phyloP scores from a whole-genome alignment of 768 basidiomycete genomes.

The Tremella mesenterica region DNA sequence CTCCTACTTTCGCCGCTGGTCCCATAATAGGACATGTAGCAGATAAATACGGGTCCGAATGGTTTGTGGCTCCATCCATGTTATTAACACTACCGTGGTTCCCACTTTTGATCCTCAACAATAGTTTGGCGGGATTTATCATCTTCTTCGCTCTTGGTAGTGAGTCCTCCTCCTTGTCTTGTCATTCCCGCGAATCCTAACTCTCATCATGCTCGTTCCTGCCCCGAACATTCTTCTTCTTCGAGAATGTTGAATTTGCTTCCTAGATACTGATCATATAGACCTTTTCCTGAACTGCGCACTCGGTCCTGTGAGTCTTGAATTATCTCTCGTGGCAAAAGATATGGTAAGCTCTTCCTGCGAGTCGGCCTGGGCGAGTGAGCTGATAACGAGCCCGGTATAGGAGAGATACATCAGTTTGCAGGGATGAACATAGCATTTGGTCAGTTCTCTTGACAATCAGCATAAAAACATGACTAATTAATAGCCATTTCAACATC shows the following conservation, averaged over 20 bases:
- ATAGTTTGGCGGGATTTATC: conserved; percentile 22
- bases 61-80: conserved; percentile 19
- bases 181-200: background rate
- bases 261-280: background rate
- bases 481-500: conserved; percentile 14
- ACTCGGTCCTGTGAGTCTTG: conserved; percentile 21
- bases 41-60: conserved; percentile 28
- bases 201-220: background rate
- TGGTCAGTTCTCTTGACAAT: conserved; percentile 3
- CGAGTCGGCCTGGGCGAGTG: no score
- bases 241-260: no score
- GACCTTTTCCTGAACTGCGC: conserved; percentile 16
- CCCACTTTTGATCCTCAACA: conserved; percentile 22
- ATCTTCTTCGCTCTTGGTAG: conserved; percentile 22
- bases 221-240: no score
- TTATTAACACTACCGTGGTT: conserved; percentile 22
- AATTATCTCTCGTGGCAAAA: conserved; percentile 20
- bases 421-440: conserved; percentile 33
- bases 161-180: conserved; percentile 5
- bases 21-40: conserved; percentile 26
- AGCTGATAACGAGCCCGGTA: conserved; percentile 12
- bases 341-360: conserved; percentile 2
- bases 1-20: conserved; percentile 27
- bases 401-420: conserved; percentile 35
- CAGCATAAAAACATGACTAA: background rate